A percentile compares a stretch with the other conserved stretches of the same genome.
Conservation (phyloP, 2,329 filamentous ascomycete genomes). For the Claviceps arundinis region DNA sequence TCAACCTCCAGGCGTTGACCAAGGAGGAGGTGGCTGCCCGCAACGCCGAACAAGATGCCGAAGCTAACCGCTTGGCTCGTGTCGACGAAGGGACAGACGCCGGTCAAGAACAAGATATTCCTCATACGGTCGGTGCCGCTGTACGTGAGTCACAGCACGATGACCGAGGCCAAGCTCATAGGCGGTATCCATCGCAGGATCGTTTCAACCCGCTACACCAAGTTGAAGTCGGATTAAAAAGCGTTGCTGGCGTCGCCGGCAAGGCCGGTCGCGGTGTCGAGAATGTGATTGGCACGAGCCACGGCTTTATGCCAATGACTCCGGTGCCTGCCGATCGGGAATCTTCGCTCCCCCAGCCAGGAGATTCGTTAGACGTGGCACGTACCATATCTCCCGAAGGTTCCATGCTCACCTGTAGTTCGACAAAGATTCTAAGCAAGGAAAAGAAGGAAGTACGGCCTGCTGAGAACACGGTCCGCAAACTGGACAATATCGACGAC, state of each 20-base stretch:
- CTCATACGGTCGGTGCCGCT: conserved; percentile 35
- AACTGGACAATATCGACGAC: conserved; percentile 32
- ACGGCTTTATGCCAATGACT: conserved; percentile 34
- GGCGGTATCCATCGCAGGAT: neutral
- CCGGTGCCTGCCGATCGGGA: conserved; percentile 8
- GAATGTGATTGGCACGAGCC: conserved; percentile 38
- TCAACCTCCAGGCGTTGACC: conserved; percentile 33
- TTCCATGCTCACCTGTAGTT: conserved; percentile 26
- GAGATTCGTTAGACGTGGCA: conserved; percentile 20
- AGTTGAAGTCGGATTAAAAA: conserved; percentile 36
- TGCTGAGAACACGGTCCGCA: conserved; percentile 38
- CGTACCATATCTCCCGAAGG: conserved; percentile 22
- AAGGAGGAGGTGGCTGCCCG: conserved; percentile 37
- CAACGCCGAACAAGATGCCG: conserved; percentile 33
- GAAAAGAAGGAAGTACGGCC: neutral
- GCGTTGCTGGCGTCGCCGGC: conserved; percentile 26
- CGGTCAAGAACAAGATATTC: conserved; percentile 39
- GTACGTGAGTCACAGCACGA: conserved; percentile 25
- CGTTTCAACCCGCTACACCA: conserved; percentile 26
- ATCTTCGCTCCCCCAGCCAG: conserved; percentile 7
- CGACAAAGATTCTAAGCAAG: conserved; percentile 14
- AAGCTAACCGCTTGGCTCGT: conserved; percentile 37
- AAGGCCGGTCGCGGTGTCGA: conserved; percentile 38
- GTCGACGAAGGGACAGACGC: conserved; percentile 34
- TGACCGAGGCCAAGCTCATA: neutral